Base-by-base conservation (phyloP, 768 basidiomycete genomes). In the Sutorius australiensis region DNA sequence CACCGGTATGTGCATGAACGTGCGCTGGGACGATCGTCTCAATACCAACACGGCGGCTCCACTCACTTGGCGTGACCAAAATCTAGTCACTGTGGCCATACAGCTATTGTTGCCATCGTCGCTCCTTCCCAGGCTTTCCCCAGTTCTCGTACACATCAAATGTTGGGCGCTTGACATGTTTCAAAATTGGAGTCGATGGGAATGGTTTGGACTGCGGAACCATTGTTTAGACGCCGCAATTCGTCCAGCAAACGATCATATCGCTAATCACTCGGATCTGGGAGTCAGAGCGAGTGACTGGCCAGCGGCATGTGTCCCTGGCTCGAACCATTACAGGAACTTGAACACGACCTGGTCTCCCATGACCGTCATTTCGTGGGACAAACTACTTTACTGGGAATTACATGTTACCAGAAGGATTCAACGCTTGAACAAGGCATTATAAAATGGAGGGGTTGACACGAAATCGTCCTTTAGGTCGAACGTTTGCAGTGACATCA, bases 21-120 rank as follows among this genome's bases (percentile, higher is more conserved):
- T 61, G 62, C 39, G 24, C 14, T 27, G 14, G 16, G 2, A 3
- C 9, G 51, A 24, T 43, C 44, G 52, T 48, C 53, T 42, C 59
- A 58, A 56, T 41, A 47, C 34, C 11, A 39, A 47, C 55, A 55
- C 62, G 47, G 59, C 53, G 54, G 54, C 54, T 47, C 38, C 47
- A 61, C 50, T 51, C 38, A 48, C 34, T 61, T 56, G 54, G 27
- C 52, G 11, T 44, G 34, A n/a, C 34, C 14, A 36, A 36, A 36
- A 36, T 16, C 7, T 36, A 36, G 34, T 24, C 24, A 24, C 24
- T 24, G 24, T 24, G 24, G 24, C 24, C 24, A 24, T 14, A n/a
- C 14, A n/a, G 34, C 16, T 36, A 36, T 36, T 34, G 34, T 36
- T 36, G 34, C 16, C 9, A 16, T 24, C 33, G 5, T 16, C 6